Evolutionary conservation across 805 yeast species (phyloP), one percentile per base, ranked within the genome.

Genomic region (Cyberlindnera amylophila): DNA sequence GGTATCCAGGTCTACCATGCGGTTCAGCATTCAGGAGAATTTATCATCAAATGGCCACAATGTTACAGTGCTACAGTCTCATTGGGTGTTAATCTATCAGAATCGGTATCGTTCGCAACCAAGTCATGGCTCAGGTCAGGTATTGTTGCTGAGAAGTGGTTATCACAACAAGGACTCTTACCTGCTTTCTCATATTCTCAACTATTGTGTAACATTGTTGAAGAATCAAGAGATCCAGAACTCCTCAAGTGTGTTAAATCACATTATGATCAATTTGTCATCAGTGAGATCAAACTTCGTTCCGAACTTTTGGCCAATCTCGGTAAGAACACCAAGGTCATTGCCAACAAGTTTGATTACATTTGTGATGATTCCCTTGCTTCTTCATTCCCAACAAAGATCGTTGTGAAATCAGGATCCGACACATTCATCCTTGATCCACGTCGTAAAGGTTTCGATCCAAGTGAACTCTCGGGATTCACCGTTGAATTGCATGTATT

Each of bases 11-110:
- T 67, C 19, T 63, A 67, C 34, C 69, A 73, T 6, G 62, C 75
- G 0, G 56, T 69, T n/a, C 90, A 83, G 55, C 67, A 66, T 30
- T 79, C 82, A 0, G 86, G 86, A 1, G 85, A 83, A 28, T 69
- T 71, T 42, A 62, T 84, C 6, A 64, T 82, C 44, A 78, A 72
- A 42, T 79, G 64, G 49, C 88, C 90, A 0, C 67, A 69, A 41
- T 54, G 75, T 0, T 82, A 76, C 54, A 65, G 81, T 1, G 58
- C 78, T 12, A 62, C 58, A 4, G 55, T 81, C 3, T 76, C 82
- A 0, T 57, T 76, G 13, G 89, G 88, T 0, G 69, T 77, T 38
- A 70, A 71, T 32, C 58, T 81, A 6, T 71, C 75, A 39, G 86
- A 83, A 58, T 67, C 71, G 28, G 76, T 74, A 3, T 70, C 72